These are phyloP conservation scores for Vitellaria paradoxa DNA, from an alignment of 179 eudicot genomes.

Conservation along the genomic window DNA sequence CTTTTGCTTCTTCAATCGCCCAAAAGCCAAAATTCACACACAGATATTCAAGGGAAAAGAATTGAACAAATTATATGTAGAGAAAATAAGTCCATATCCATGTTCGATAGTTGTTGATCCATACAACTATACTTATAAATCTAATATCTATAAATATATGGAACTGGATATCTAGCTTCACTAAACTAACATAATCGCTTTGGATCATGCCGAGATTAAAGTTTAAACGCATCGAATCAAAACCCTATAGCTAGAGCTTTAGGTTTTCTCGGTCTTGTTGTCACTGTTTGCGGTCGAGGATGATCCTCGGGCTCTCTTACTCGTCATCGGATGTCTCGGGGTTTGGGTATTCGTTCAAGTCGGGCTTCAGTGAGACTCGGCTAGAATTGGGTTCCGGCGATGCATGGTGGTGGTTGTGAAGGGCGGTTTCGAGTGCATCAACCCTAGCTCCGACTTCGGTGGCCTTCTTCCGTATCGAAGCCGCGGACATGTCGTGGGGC, in stretches of 20 bases:
- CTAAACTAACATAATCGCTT: constrained; percentile 3
- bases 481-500: constrained; percentile 36
- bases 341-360: constrained; percentile 19
- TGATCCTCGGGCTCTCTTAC: background rate
- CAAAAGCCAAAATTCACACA: background rate
- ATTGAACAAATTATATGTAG: too few relatives aligned
- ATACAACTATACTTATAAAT: background rate
- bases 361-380: background rate
- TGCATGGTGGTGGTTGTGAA: too few relatives aligned
- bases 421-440: constrained; percentile 38
- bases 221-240: background rate
- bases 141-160: background rate
- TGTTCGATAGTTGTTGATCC: background rate
- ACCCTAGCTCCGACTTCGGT: constrained; percentile 67
- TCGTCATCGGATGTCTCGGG: constrained; percentile 18
- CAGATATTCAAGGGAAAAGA: background rate
- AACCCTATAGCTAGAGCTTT: background rate
- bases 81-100: background rate
- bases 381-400: background rate
- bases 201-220: background rate
- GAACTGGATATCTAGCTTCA: background rate
- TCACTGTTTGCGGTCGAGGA: background rate
- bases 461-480: constrained; percentile 50
- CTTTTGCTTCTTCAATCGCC: background rate
- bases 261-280: background rate